Evolutionary conservation across 2,329 filamentous ascomycete genomes (phyloP), one percentile per base, ranked within the genome.

Genomic region (Furcasterigmium furcatum): DNA sequence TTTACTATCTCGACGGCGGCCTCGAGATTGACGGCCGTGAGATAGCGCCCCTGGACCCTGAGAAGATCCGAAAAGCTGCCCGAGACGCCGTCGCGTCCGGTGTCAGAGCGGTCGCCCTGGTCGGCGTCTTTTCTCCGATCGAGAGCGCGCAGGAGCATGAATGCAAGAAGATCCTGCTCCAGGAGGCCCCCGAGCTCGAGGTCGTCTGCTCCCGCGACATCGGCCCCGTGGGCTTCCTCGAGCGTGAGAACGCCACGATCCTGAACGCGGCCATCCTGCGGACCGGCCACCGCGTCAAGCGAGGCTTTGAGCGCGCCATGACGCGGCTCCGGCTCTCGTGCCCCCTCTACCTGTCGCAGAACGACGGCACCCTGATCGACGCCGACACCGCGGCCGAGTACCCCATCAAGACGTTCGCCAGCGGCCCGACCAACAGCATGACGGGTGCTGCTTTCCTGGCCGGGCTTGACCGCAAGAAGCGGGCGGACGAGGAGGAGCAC

Each of bases 241-340:
- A 84, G 60, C 70, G 82, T 30, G 82, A 85, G 58, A 85, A 85
- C 54, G 81, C 82, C 1, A 74, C 79, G 2, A 81, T 85, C 16
- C 64, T 86, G 18, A 85, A 86, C 51, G 82, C 80, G 0, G 74
- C 80, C 2, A 81, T 85, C 27, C 63, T 84, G 10, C 58, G 68
- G 1, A 82, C 83, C 54, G 81, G 80, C 0, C 67, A 71, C 14
- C 68, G 69, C 50, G 84, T 79, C 0, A 82, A 84, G 48, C 65
- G 63, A 9, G 73, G 73, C 1, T 85, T 85, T 51, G 66, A 74
- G 20, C 64, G 67, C 30, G 74, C 80, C 1, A 70, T 84, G 36
- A 59, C 61, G 34, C 64, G 66, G 3, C 60, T 85, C 3, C 67
- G 71, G 0, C 59, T 82, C 1, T 53, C 56, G 1, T 82, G 79